phyloP scores from a whole-genome alignment of 2,329 filamentous ascomycete species.

The Dryadomyces quercivorus region DNA sequence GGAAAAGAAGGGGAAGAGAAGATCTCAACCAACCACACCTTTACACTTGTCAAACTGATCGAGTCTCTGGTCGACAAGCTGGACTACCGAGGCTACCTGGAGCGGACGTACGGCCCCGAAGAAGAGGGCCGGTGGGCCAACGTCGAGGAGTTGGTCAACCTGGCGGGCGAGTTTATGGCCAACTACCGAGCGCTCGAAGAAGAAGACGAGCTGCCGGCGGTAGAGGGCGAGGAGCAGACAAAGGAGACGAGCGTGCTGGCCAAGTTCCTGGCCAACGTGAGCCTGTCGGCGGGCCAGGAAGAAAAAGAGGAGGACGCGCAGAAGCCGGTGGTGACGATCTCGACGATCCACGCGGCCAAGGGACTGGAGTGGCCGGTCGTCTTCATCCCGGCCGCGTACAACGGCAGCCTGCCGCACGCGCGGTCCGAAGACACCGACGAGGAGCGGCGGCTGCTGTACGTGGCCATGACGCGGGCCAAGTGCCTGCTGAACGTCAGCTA shows the following conservation, averaged over 20 bases:
- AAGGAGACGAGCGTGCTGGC: slow-evolving; percentile 54
- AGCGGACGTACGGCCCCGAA: slow-evolving; percentile 59
- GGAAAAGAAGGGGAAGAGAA: slow-evolving; percentile 6
- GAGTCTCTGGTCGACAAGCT: slow-evolving; percentile 50
- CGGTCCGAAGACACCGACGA: slow-evolving; percentile 77
- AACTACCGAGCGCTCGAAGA: slow-evolving; percentile 24
- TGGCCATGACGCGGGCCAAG: slow-evolving; percentile 92
- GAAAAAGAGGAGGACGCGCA: slow-evolving; percentile 46
- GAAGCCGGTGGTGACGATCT: slow-evolving; percentile 65
- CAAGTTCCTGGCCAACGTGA: slow-evolving; percentile 79
- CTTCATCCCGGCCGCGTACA: slow-evolving; percentile 81
- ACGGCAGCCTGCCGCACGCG: slow-evolving; percentile 82
- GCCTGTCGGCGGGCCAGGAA: slow-evolving; percentile 70
- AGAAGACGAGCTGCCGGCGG: slow-evolving; percentile 46
- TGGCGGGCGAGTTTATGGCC: slow-evolving; percentile 60
- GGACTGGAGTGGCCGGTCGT: slow-evolving; percentile 94
- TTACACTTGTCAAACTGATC: slow-evolving; percentile 34
- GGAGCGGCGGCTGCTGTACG: slow-evolving; percentile 79
- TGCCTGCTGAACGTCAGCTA: slow-evolving; percentile 76
- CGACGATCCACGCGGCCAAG: slow-evolving; percentile 92
- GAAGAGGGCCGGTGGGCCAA: slow-evolving; percentile 76
- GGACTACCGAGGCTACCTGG: slow-evolving; percentile 61
- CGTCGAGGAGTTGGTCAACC: slow-evolving; percentile 72
- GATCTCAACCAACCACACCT: background rate
- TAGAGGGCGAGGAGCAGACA: slow-evolving; percentile 60